Evolutionary conservation across 2,329 filamentous ascomycete genomes (phyloP).

Genomic region (Fusarium brevicatenulatum): DNA sequence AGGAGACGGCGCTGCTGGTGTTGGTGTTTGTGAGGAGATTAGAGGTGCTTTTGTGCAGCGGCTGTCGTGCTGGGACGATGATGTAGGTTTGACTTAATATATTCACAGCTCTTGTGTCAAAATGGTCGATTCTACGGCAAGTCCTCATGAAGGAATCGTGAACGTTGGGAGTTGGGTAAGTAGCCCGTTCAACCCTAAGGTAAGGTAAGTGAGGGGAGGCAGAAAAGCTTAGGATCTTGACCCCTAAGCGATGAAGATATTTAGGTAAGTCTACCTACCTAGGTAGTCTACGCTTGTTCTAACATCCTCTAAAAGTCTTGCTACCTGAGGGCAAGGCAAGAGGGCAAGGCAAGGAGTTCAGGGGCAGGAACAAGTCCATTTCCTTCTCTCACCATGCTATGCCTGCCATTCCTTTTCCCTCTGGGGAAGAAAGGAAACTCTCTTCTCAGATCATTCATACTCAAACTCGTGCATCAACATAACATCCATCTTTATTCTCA

Average conservation of each 20-base stretch:
- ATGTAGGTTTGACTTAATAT: not conserved
- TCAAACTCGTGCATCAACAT: not conserved
- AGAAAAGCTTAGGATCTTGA: not conserved
- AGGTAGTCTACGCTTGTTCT: not conserved
- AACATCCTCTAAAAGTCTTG: not conserved
- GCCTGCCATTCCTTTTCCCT: not conserved
- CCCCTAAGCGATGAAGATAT: not conserved
- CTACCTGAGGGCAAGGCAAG: not conserved
- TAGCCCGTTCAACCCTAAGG: not conserved
- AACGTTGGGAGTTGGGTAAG: not conserved
- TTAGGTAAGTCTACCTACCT: not conserved
- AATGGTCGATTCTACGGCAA: rapidly evolving
- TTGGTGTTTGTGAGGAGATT: not conserved
- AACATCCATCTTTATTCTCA: not conserved
- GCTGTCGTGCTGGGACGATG: not conserved
- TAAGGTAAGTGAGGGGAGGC: too few relatives aligned
- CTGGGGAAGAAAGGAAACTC: not conserved
- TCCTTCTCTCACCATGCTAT: not conserved
- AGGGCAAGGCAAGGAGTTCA: not conserved
- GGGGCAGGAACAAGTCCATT: not conserved
- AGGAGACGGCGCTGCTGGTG: not conserved
- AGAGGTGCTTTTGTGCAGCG: not conserved
- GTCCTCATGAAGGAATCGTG: too few relatives aligned
- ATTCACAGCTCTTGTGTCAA: not conserved
- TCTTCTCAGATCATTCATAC: not conserved